Evolutionary conservation across 2,329 filamentous ascomycete species (phyloP).

Genomic region (Colletotrichum coccodes): DNA sequence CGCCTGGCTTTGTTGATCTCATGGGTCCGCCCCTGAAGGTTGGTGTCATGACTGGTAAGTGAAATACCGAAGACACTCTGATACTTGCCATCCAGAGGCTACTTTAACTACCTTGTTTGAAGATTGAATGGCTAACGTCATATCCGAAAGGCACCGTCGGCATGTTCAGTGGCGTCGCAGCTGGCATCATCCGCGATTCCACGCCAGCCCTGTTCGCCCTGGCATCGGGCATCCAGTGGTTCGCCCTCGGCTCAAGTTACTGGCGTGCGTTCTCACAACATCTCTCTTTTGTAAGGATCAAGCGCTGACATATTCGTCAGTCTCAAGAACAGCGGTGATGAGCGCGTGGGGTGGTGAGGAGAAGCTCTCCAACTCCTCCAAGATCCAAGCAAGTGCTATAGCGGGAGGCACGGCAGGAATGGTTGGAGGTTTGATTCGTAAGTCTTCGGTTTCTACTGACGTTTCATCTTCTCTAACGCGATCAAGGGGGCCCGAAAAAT

Average conservation of each 20-base stretch:
- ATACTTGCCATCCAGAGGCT: background rate
- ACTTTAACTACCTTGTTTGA: background rate
- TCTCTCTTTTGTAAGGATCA: background rate
- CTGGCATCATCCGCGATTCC: slow-evolving; percentile 76
- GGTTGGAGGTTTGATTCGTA: slow-evolving; percentile 65
- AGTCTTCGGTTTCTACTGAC: slow-evolving; percentile 39
- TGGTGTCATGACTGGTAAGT: slow-evolving; percentile 67
- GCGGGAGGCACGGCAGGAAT: slow-evolving; percentile 77
- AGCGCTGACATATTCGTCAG: slow-evolving; percentile 44
- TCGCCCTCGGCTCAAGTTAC: slow-evolving; percentile 79
- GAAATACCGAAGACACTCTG: background rate
- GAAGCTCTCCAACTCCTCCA: slow-evolving; percentile 66
- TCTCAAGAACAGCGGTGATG: slow-evolving; percentile 58
- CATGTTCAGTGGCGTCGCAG: slow-evolving; percentile 72
- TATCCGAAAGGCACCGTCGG: slow-evolving; percentile 64
- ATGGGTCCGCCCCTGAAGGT: slow-evolving; percentile 65
- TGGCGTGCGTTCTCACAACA: slow-evolving; percentile 66
- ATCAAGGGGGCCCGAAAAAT: slow-evolving; percentile 60
- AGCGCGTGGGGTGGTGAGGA: slow-evolving; percentile 61
- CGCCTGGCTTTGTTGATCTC: slow-evolving; percentile 56
- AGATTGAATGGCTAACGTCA: slow-evolving; percentile 33
- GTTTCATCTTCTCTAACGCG: slow-evolving; percentile 3
- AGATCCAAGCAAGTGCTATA: slow-evolving; percentile 73
- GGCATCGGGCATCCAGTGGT: slow-evolving; percentile 83
- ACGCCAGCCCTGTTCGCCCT: slow-evolving; percentile 77